Conservation (phyloP, 192 early-diverging fungal genomes). For the Coemansia umbellata region DNA sequence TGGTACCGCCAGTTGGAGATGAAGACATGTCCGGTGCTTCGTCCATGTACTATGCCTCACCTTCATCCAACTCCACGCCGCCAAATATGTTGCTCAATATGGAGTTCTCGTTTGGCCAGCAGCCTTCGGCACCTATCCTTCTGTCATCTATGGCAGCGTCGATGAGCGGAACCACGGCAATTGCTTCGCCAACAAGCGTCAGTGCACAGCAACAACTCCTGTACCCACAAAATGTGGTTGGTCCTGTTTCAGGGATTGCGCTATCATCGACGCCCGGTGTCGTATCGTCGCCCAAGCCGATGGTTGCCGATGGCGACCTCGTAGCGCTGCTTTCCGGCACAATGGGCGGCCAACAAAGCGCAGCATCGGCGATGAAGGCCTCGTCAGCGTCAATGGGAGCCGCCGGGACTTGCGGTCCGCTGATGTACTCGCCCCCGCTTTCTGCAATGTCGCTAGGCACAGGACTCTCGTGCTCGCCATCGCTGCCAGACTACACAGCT, state of each 20-base stretch:
- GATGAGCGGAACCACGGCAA: neutral
- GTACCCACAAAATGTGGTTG: constrained; percentile 4
- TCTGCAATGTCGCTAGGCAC: constrained; percentile 15
- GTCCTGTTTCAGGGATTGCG: neutral
- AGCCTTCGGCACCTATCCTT: neutral
- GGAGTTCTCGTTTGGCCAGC: constrained; percentile 4
- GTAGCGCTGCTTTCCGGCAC: neutral
- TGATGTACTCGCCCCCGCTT: constrained; percentile 27
- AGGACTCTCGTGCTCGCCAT: constrained; percentile 6
- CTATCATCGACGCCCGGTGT: neutral
- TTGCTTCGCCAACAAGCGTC: neutral
- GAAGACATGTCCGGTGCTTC: neutral
- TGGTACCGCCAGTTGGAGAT: constrained; percentile 13
- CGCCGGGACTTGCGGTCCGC: neutral
- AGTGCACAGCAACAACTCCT: constrained; percentile 14
- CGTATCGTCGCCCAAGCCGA: neutral
- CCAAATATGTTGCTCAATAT: constrained; percentile 24
- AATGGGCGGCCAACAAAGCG: neutral
- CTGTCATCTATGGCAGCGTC: constrained; percentile 4
- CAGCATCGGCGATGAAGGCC: neutral
- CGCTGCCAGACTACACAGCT: constrained; percentile 2
- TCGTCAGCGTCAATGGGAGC: neutral
- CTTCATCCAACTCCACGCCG: constrained; percentile 9
- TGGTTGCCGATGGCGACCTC: neutral
- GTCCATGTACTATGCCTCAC: neutral